A percentile compares a stretch with the other conserved stretches of the same genome.
Evolutionary conservation across 805 yeast genomes (phyloP).

Genomic region (Grigorovia transvaalensis): DNA sequence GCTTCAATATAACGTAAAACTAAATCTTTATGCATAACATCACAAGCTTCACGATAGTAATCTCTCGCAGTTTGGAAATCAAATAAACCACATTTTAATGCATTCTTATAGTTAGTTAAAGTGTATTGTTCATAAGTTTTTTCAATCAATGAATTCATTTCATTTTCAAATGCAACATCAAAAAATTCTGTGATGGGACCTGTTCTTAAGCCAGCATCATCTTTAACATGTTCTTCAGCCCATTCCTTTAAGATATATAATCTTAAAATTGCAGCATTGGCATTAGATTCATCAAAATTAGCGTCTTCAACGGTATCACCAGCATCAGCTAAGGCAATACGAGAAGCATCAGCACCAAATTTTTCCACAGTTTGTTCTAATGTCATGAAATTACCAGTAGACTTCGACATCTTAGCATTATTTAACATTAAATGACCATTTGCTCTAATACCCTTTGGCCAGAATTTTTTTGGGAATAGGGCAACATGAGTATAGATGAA

Average conservation of each 20-base stretch:
- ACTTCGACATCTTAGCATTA: conserved; percentile 95
- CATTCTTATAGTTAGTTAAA: conserved; percentile 72
- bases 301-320: conserved; percentile 98
- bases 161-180: conserved; percentile 86
- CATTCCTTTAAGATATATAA: conserved; percentile 87
- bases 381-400: conserved; percentile 95
- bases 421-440: conserved; percentile 93
- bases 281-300: conserved; percentile 90
- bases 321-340: conserved; percentile 97
- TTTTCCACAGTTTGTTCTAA: conserved; percentile 73
- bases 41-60: conserved; percentile 75
- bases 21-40: conserved; percentile 72
- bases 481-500: conserved; percentile 90
- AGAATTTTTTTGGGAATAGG: conserved; percentile 75
- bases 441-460: conserved; percentile 92
- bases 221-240: conserved; percentile 68
- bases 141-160: conserved; percentile 74
- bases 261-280: conserved; percentile 95
- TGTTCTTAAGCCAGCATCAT: conserved; percentile 43
- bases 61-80: conserved; percentile 95
- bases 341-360: conserved; percentile 94
- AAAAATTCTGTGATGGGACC: conserved; percentile 52
- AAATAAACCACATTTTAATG: conserved; percentile 81
- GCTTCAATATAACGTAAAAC: conserved; percentile 73
- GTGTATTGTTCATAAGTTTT: conserved; percentile 62